Percentiles rank a stretch among this genome's conserved stretches.
phyloP scores from a whole-genome alignment of 106 monocot species.

The Alisma plantagoaquatica region DNA sequence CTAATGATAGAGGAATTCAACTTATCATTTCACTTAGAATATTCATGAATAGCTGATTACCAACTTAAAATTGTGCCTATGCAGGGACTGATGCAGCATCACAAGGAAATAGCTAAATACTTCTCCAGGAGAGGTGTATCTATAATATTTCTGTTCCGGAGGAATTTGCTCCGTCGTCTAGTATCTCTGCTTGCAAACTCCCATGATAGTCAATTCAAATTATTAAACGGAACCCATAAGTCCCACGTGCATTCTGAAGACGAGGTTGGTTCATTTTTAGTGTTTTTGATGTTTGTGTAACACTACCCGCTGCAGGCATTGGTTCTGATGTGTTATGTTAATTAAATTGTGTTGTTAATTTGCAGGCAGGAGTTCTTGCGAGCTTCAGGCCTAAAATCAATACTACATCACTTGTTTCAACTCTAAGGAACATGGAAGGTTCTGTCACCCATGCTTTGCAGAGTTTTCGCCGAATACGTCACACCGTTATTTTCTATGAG shows the following conservation, averaged over 20 bases:
- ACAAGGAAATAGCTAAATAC: constrained; percentile 47
- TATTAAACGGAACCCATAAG: constrained; percentile 80
- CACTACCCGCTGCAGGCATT: no score
- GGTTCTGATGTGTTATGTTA: no score
- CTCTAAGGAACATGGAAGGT: constrained; percentile 4
- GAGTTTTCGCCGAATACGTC: constrained; percentile 12
- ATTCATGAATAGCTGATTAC: no score
- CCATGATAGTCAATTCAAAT: constrained; percentile 52
- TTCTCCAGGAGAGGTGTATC: constrained; percentile 52
- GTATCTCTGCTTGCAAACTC: constrained; percentile 63
- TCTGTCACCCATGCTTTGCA: constrained; percentile 8
- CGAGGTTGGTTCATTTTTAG: constrained; percentile 37
- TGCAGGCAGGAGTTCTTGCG: constrained; percentile 23
- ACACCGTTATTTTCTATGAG: constrained; percentile 26
- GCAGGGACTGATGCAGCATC: constrained; percentile 55
- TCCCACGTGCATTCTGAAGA: constrained; percentile 67
- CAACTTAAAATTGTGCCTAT: not conserved
- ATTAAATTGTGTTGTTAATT: no score
- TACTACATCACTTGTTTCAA: constrained; percentile 12
- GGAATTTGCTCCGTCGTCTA: constrained; percentile 55
- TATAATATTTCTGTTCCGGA: constrained; percentile 71
- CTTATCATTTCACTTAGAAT: not conserved
- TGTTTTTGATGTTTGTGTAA: no score
- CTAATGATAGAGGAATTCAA: not conserved
- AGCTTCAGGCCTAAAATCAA: constrained; percentile 20